These are phyloP conservation scores for Verticillium dahliae DNA, from an alignment of 2,329 filamentous ascomycete species.

Conservation along the genomic window DNA sequence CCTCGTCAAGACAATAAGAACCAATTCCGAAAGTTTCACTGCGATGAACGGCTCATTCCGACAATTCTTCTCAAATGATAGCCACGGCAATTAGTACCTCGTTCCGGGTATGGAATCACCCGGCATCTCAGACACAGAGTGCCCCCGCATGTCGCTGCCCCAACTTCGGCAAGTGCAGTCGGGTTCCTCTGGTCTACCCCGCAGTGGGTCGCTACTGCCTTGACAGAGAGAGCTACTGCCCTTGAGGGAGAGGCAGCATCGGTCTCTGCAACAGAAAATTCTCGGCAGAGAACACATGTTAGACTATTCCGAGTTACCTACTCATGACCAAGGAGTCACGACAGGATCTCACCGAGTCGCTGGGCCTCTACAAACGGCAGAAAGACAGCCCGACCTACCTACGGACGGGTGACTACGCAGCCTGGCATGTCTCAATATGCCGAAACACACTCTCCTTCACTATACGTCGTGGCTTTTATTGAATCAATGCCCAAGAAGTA, in stretches of 20 bases:
- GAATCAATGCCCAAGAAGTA: too few species aligned
- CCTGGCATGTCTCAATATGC: too few species aligned
- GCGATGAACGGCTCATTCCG: not conserved
- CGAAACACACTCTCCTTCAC: not conserved
- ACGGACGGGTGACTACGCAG: too few species aligned
- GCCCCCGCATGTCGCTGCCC: not conserved
- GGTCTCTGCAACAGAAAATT: too few species aligned
- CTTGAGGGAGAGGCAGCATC: too few species aligned
- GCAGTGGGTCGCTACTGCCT: not conserved
- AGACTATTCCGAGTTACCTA: too few species aligned
- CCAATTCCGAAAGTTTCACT: not conserved
- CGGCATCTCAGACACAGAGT: not conserved
- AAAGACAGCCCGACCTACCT: too few species aligned
- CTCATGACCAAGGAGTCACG: too few species aligned
- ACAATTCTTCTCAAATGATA: not conserved
- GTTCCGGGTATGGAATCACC: not conserved
- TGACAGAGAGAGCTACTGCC: too few species aligned
- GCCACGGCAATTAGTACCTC: not conserved
- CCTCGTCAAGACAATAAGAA: not conserved
- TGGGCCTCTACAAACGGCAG: too few species aligned
- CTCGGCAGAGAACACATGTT: too few species aligned
- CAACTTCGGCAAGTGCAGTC: not conserved
- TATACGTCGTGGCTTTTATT: not conserved
- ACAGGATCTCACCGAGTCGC: too few species aligned
- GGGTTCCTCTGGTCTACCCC: not conserved